Percentiles rank a stretch among this genome's conserved stretches.
These are phyloP conservation scores for Canna indica DNA, from an alignment of 176 grass and related monocot species.

Conservation along the genomic window DNA sequence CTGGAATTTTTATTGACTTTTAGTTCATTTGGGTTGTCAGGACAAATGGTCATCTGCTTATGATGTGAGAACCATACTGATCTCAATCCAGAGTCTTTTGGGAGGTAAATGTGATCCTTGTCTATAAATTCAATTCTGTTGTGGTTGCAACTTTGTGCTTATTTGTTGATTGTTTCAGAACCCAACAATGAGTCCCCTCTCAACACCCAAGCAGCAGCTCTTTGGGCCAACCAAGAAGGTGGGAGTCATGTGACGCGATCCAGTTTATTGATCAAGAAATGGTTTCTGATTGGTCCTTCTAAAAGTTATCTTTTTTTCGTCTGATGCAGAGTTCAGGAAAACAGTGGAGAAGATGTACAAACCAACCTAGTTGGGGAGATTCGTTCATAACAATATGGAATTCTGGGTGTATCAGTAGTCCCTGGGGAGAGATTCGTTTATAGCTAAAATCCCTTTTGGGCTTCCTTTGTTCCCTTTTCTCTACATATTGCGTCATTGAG, in stretches of 20 bases:
- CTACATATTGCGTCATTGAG: too few relatives aligned
- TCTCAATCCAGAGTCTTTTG: conserved; percentile 88
- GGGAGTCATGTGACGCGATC: background rate
- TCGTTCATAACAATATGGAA: too few relatives aligned
- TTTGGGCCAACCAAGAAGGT: conserved; percentile 92
- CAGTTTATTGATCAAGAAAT: background rate
- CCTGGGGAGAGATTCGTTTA: too few relatives aligned
- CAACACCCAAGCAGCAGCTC: conserved; percentile 72
- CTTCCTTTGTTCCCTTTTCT: too few relatives aligned
- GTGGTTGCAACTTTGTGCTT: background rate
- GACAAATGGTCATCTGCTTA: conserved; percentile 98
- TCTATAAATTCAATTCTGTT: background rate
- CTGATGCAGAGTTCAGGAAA: conserved; percentile 74
- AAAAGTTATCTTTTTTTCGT: background rate
- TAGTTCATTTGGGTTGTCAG: conserved; percentile 23
- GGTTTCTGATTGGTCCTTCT: background rate
- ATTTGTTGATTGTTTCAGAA: conserved; percentile 33
- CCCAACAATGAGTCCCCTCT: conserved; percentile 95
- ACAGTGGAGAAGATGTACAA: conserved; percentile 88
- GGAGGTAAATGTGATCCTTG: conserved; percentile 35
- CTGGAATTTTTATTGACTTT: background rate
- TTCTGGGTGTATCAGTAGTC: too few relatives aligned
- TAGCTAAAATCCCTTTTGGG: too few relatives aligned
- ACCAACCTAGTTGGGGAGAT: too few relatives aligned
- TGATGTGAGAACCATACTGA: conserved; percentile 94